Evolutionary conservation across 805 yeast species (phyloP), one percentile per base, ranked within the genome.

Genomic region (Candida verbasci): DNA sequence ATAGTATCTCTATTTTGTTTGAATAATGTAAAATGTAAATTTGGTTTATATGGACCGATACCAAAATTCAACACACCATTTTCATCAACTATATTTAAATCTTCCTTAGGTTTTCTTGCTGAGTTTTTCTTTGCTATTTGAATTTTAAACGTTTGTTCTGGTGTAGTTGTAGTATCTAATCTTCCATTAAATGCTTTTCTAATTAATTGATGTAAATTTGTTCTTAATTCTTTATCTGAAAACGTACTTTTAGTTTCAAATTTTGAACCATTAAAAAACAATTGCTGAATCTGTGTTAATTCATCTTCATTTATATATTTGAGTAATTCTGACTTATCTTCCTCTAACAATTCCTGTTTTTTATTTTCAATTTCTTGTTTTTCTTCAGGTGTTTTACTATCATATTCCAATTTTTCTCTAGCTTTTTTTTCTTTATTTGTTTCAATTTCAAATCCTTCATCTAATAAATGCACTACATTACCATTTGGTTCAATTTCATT

Each of bases 1-100:
- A 93, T 86, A 1, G 99, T 89, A 48, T 93, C 99, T 55, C 89
- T 85, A 62, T 93, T 93, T 55, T 93, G 97, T 57, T 93, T 93
- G 66, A 86, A 88, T 18, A 93, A 65, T 9, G 84, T 78, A 52
- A 89, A 82, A 50, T 84, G 89, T 30, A 89, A 62, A 57, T 63
- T 86, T 29, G 76, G 73, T 46, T 80, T 80, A 39, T 71, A 67
- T 20, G 82, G 78, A 2, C 96, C 97, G 39, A 84, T 68, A 0
- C 87, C 85, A 61, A 80, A 82, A 45, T 78, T 76, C 31, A 80
- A 71, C 3, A 74, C 73, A 17, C 81, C 80, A 41, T 76, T 55
- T 39, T 64, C 68, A 46, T 61, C 70, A 37, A 63, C 61, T 48
- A 62, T 62, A 53, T 65, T 55, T 46, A 59, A 49, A 49, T 60